Percentiles rank a stretch among this genome's conserved stretches.
Evolutionary conservation across 768 basidiomycete genomes (phyloP).

Genomic region (Boletellus emodensis): DNA sequence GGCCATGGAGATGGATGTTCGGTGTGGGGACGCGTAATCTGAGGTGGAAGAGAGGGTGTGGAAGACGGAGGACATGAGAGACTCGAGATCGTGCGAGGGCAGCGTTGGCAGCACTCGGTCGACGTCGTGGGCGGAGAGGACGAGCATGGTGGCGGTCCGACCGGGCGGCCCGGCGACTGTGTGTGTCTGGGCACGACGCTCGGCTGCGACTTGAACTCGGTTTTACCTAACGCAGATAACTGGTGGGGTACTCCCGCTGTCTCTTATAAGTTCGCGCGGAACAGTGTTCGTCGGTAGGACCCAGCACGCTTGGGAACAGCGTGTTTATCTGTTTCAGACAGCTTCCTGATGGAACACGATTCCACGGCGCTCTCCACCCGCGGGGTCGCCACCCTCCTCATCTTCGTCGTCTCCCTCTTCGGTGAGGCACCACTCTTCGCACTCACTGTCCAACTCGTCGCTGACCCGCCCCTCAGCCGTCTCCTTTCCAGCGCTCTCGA

Average conservation of each 20-base stretch:
- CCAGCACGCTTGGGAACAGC: neutral
- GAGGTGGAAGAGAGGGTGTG: slow-evolving; percentile 37
- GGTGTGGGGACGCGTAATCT: slow-evolving; percentile 44
- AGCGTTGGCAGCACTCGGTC: slow-evolving; percentile 44
- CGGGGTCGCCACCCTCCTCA: slow-evolving; percentile 32
- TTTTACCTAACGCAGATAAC: neutral
- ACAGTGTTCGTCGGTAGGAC: too few species aligned
- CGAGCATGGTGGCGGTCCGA: slow-evolving; percentile 33
- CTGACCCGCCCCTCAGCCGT: slow-evolving; percentile 43
- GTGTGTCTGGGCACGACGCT: too few species aligned
- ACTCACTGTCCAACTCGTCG: neutral
- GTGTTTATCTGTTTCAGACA: neutral
- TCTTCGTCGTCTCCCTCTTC: slow-evolving; percentile 60
- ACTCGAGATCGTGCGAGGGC: slow-evolving; percentile 42
- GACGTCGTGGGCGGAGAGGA: slow-evolving; percentile 63
- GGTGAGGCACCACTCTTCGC: slow-evolving; percentile 40
- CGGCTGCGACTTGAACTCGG: too few species aligned
- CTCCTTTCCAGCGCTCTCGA: slow-evolving; percentile 67
- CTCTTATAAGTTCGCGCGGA: too few species aligned
- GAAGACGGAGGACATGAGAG: slow-evolving; percentile 60
- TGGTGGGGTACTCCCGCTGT: neutral
- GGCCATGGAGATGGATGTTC: slow-evolving; percentile 49
- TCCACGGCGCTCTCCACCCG: neutral
- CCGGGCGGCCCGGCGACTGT: neutral
- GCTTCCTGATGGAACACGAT: slow-evolving; percentile 3